phyloP scores from a whole-genome alignment of 805 yeast genomes.

The Ogataea henricii region DNA sequence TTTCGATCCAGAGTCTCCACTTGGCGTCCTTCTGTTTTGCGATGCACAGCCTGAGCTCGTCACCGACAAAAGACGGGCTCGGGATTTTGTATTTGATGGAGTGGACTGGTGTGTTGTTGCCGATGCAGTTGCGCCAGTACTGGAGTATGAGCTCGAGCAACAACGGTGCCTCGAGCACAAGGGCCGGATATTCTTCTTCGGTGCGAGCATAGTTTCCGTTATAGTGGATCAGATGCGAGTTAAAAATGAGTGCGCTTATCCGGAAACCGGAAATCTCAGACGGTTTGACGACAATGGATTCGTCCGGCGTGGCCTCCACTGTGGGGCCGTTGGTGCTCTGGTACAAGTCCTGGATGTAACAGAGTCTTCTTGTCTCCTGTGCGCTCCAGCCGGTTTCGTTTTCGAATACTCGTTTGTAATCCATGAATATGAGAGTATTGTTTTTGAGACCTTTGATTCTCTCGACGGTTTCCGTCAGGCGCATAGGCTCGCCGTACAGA shows the following conservation, averaged over 20 bases:
- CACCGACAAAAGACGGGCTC: conserved; percentile 50
- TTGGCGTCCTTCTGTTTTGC: conserved; percentile 5
- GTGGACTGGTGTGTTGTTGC: conserved; percentile 21
- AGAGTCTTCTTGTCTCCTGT: conserved; percentile 59
- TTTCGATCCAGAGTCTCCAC: conserved; percentile 33
- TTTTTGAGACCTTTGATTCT: conserved; percentile 38
- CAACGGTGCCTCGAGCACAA: conserved; percentile 83
- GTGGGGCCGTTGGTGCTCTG: background rate
- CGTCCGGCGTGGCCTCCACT: conserved; percentile 21
- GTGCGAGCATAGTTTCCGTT: conserved; percentile 53
- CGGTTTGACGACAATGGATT: conserved; percentile 36
- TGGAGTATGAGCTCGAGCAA: conserved; percentile 60
- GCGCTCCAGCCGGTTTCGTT: conserved; percentile 30
- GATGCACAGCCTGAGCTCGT: conserved; percentile 34
- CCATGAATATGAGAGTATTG: conserved; percentile 48
- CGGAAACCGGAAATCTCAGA: conserved; percentile 51
- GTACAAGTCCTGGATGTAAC: conserved; percentile 54
- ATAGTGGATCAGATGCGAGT: conserved; percentile 83
- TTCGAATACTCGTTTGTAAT: conserved; percentile 51
- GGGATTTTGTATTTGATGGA: conserved; percentile 50
- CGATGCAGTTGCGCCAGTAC: conserved; percentile 36
- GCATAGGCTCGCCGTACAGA: conserved; percentile 39
- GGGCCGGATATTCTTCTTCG: conserved; percentile 59
- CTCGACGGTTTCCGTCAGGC: conserved; percentile 56
- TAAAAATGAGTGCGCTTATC: conserved; percentile 76